phyloP scores from a whole-genome alignment of 768 basidiomycete genomes.

The Amanita thiersii region DNA sequence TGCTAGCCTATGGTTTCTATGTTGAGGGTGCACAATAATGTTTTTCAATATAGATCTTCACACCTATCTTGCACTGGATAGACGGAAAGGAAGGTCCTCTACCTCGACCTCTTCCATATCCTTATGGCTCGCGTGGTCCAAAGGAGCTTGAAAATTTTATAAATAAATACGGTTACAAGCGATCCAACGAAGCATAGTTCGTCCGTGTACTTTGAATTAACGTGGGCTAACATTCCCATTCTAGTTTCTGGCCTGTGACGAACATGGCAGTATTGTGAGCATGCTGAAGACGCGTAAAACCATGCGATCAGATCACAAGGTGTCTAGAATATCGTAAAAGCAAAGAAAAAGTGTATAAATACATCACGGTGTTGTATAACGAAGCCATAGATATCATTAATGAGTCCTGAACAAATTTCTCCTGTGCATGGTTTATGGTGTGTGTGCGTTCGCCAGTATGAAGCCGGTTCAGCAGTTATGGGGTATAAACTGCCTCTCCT shows the following conservation, averaged over 20 bases:
- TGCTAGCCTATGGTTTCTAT: constrained; percentile 13
- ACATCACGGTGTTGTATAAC: not conserved
- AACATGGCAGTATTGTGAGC: constrained; percentile 33
- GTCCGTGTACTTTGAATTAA: constrained; percentile 20
- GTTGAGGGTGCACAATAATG: not conserved
- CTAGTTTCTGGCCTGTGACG: constrained; percentile 69
- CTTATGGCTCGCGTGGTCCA: constrained; percentile 95
- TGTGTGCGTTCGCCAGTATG: not conserved
- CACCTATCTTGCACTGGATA: constrained; percentile 93
- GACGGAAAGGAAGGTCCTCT: constrained; percentile 62
- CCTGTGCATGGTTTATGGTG: not conserved
- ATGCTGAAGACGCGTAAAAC: not conserved
- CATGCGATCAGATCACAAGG: too few species aligned
- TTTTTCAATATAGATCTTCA: constrained; percentile 62
- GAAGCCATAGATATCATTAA: too few species aligned
- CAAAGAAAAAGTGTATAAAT: not conserved
- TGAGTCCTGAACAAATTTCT: too few species aligned
- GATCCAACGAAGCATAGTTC: constrained; percentile 65
- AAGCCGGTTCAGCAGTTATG: constrained; percentile 17
- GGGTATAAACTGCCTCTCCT: constrained; percentile 32
- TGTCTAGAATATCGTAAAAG: too few species aligned
- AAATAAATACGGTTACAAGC: constrained; percentile 67
- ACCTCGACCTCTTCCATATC: constrained; percentile 73
- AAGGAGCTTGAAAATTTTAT: constrained; percentile 74
- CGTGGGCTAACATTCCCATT: constrained; percentile 4